phyloP scores from a whole-genome alignment of 1,139 yeast species.

The Yamadazyma triangularis region DNA sequence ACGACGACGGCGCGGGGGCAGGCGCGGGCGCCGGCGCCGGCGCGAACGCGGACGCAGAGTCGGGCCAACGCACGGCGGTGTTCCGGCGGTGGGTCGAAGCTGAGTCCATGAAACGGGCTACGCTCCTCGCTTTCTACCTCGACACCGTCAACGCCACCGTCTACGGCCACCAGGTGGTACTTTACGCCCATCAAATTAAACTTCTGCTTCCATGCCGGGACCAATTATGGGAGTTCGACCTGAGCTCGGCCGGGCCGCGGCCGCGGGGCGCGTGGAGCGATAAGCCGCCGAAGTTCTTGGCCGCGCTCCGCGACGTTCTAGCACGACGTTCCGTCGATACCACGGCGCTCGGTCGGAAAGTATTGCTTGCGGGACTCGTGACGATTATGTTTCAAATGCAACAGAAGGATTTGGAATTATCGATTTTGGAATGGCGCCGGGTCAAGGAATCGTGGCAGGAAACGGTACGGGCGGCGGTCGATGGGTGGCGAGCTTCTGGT shows the following conservation, averaged over 20 bases:
- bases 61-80: slow-evolving; percentile 19
- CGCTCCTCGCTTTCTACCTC: slow-evolving; percentile 27
- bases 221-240: slow-evolving; percentile 24
- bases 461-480: slow-evolving; percentile 55
- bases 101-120: slow-evolving; percentile 29
- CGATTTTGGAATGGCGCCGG: slow-evolving; percentile 27
- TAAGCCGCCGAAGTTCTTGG: slow-evolving; percentile 35
- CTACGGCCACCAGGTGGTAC: slow-evolving; percentile 23
- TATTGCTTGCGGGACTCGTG: slow-evolving; percentile 60
- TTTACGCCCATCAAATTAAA: slow-evolving; percentile 29
- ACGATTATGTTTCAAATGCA: slow-evolving; percentile 71
- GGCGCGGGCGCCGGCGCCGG: too few relatives aligned
- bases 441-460: slow-evolving; percentile 56
- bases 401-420: slow-evolving; percentile 57
- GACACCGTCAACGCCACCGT: slow-evolving; percentile 31
- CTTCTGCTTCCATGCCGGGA: slow-evolving; percentile 29
- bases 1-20: slow-evolving; percentile 13
- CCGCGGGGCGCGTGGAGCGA: slow-evolving; percentile 1
- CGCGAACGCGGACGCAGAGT: too few relatives aligned
- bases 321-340: slow-evolving; percentile 49
- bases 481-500: slow-evolving; percentile 43
- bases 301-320: slow-evolving; percentile 52
- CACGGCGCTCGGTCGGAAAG: slow-evolving; percentile 55
- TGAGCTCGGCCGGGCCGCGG: slow-evolving; percentile 8
- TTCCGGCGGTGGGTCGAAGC: slow-evolving; percentile 29